Conservation (phyloP, 495 filamentous ascomycete genomes). For the Penicillium nucicola region DNA sequence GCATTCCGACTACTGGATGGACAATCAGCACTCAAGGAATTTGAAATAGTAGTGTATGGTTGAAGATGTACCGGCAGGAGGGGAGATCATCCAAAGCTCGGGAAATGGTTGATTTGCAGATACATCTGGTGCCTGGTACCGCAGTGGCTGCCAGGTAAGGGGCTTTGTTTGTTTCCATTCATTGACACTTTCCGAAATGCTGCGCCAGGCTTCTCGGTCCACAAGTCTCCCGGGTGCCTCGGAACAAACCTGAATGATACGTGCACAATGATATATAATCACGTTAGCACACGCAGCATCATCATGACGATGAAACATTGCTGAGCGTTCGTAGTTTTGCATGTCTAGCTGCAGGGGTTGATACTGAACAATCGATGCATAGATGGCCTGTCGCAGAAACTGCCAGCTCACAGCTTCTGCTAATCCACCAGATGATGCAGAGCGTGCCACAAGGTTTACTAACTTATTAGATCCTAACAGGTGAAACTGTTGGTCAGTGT, state of each 20-base stretch:
- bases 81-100: conserved; percentile 40
- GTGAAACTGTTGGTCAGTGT: conserved; percentile 33
- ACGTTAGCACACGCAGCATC: conserved; percentile 34
- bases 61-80: conserved; percentile 27
- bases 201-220: conserved; percentile 20
- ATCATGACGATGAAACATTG: conserved; percentile 32
- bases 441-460: conserved; percentile 34
- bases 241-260: conserved; percentile 32
- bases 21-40: not conserved
- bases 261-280: conserved; percentile 35
- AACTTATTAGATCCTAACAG: conserved; percentile 36
- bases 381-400: conserved; percentile 41
- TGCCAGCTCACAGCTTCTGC: conserved; percentile 44
- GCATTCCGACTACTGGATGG: conserved; percentile 33
- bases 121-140: conserved; percentile 27
- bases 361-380: conserved; percentile 34
- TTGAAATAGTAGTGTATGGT: not conserved
- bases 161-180: conserved; percentile 29
- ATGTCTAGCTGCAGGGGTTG: conserved; percentile 34
- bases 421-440: conserved; percentile 34
- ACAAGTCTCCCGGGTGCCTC: conserved; percentile 16
- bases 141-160: conserved; percentile 35
- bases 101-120: conserved; percentile 31
- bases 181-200: conserved; percentile 24
- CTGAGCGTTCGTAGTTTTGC: conserved; percentile 33